Evolutionary conservation across 1,284 basidiomycete genomes (phyloP).

Genomic region (Mycosarcoma maydis): DNA sequence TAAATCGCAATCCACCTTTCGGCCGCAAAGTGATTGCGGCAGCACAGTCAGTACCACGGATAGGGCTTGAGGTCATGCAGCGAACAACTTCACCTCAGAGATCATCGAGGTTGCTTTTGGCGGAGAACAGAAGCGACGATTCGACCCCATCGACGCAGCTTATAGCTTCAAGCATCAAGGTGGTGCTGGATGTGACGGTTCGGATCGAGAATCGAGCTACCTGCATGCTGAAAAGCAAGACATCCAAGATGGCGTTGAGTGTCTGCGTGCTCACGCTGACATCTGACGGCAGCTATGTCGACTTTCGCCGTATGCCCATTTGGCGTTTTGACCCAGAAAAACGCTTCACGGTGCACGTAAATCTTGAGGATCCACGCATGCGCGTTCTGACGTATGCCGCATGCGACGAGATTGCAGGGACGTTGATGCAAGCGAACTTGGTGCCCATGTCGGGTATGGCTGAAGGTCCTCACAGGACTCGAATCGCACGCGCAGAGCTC

Average conservation of each 20-base stretch:
- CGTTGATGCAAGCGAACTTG: slow-evolving; percentile 31
- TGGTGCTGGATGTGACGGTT: slow-evolving; percentile 26
- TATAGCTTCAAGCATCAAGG: slow-evolving; percentile 6
- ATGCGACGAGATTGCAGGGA: slow-evolving; percentile 48
- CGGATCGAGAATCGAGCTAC: slow-evolving; percentile 33
- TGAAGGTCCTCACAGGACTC: slow-evolving; percentile 18
- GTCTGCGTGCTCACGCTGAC: slow-evolving; percentile 34
- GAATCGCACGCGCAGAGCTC: slow-evolving; percentile 17
- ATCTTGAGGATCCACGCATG: slow-evolving; percentile 57
- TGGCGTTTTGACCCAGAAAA: slow-evolving; percentile 35
- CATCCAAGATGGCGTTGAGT: slow-evolving; percentile 37
- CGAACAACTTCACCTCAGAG: slow-evolving; percentile 13
- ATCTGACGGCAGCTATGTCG: slow-evolving; percentile 32
- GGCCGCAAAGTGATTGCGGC: slow-evolving; percentile 39
- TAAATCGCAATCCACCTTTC: slow-evolving; percentile 55
- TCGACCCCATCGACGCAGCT: neutral
- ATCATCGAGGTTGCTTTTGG: neutral
- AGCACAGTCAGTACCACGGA: slow-evolving; percentile 41
- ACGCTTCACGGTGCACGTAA: slow-evolving; percentile 47
- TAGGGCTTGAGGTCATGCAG: slow-evolving; percentile 40
- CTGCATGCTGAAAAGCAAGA: slow-evolving; percentile 40
- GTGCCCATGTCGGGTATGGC: slow-evolving; percentile 32
- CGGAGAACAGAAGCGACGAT: neutral
- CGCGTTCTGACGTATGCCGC: slow-evolving; percentile 48
- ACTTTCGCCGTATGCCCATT: slow-evolving; percentile 52